Base-by-base conservation (phyloP, 1,139 yeast species). In the Pichia cactophila region DNA sequence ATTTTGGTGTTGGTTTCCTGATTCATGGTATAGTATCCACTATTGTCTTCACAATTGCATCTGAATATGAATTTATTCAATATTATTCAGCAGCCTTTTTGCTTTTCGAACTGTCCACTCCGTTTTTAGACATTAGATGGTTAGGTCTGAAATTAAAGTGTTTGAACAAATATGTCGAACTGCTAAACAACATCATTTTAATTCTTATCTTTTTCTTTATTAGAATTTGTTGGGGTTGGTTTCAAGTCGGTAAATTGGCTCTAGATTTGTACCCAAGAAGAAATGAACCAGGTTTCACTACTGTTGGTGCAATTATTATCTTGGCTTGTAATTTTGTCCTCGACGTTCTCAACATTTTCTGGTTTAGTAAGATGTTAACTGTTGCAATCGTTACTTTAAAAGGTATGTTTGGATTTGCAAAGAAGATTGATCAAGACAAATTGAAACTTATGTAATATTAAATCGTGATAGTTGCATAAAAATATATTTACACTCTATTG, bases 91-190 rank as follows among this genome's bases (percentile, higher is more conserved):
- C 96, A 1, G 79, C 83, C 10, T 92, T 92, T 67, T 73, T 92
- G 59, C 61, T 88, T 53, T 92, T 92, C 69, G 98, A 92, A 68
- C 74, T 86, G 51, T 86, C 96, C 23, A 92, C 97, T 9, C 97
- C 98, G 12, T 90, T 90, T 64, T 81, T 92, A 51, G 90, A 92
- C 69, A 67, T 89, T 56, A 85, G 95, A 68, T 90, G 97, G 97
- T 83, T 86, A 63, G 86, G 92, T 2, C 71, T 86, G 47, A 83
- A 83, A 60, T 75, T 86, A 49, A 89, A 95, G 2, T 72, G 72
- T 8, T 54, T 68, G 31, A 80, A 80, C 45, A 76, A 73, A 36
- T 71, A 67, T 55, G 60, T 80, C 48, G 77, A 82, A 52, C 59
- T 80, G 47, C 57, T 82, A 52, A 92, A 92, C 68, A 96, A 96